phyloP scores from a whole-genome alignment of 331 rosid species.

The Spiraea crenata region DNA sequence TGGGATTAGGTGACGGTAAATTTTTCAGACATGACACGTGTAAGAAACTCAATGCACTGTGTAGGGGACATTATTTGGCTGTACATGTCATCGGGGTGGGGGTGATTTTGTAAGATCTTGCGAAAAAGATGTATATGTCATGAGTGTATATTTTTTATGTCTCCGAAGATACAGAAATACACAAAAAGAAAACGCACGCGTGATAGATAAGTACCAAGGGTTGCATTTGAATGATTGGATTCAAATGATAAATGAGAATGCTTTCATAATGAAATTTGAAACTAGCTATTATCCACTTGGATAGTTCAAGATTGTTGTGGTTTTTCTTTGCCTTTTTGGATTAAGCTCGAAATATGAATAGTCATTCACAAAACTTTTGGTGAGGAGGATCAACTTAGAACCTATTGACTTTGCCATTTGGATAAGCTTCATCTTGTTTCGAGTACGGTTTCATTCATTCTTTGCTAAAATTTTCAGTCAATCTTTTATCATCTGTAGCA shows the following conservation, averaged over 20 bases:
- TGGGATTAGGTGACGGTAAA: not conserved
- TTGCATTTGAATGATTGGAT: not conserved
- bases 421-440: not conserved
- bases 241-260: constrained; percentile 10
- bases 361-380: not conserved
- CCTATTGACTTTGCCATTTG: not conserved
- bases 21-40: not conserved
- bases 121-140: too few species aligned
- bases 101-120: too few species aligned
- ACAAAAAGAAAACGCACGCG: too few species aligned
- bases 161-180: too few species aligned
- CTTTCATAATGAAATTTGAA: not conserved
- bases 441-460: too few species aligned
- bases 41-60: not conserved
- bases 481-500: not conserved
- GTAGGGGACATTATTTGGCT: constrained; percentile 2
- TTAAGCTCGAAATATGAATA: not conserved
- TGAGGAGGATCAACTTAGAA: not conserved
- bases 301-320: not conserved
- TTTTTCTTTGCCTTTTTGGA: not conserved
- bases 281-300: not conserved
- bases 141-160: too few species aligned
- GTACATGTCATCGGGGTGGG: not conserved
- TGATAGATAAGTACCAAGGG: not conserved
- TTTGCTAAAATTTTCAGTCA: not conserved